These are phyloP conservation scores for Cicer pinnatifidum DNA, from an alignment of 306 rosid species.

Conservation along the genomic window DNA sequence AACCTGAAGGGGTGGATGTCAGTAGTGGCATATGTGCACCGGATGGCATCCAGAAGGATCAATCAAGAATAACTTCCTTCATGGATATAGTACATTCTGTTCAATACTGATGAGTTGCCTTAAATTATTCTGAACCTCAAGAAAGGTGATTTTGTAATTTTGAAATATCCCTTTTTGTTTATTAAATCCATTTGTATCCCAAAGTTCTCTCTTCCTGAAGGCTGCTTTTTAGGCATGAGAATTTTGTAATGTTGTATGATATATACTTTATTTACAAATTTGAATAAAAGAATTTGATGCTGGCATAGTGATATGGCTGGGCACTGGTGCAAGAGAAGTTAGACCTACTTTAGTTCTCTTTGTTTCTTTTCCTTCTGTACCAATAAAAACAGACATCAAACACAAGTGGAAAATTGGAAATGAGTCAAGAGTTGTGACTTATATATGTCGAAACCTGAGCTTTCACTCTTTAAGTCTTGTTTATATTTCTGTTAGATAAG, in stretches of 20 bases:
- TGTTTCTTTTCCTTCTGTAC: conserved; percentile 12
- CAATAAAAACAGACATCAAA: conserved; percentile 6
- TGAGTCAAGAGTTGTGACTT: conserved; percentile 25
- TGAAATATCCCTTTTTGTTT: conserved; percentile 11
- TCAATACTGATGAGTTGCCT: conserved; percentile 54
- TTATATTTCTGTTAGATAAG: conserved; percentile 27
- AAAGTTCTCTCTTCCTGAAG: conserved; percentile 28
- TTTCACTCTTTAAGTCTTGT: not conserved
- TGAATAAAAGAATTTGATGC: conserved; percentile 5
- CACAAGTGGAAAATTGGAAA: conserved; percentile 1
- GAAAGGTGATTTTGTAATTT: conserved; percentile 18
- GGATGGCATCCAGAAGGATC: conserved; percentile 83
- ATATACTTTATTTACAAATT: conserved; percentile 12
- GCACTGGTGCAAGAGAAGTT: conserved; percentile 1
- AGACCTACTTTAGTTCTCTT: conserved; percentile 6
- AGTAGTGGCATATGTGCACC: conserved; percentile 87
- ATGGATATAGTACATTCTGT: conserved; percentile 58
- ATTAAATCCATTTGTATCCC: not conserved
- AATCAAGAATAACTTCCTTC: conserved; percentile 62
- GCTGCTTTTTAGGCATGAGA: conserved; percentile 30
- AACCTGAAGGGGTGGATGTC: conserved; percentile 85
- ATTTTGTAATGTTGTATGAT: conserved; percentile 24
- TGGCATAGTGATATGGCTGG: not conserved
- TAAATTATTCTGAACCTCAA: conserved; percentile 21
- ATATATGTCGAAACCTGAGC: not conserved